Evolutionary conservation across 768 basidiomycete genomes (phyloP).

Genomic region (Leucosporidium scottii): DNA sequence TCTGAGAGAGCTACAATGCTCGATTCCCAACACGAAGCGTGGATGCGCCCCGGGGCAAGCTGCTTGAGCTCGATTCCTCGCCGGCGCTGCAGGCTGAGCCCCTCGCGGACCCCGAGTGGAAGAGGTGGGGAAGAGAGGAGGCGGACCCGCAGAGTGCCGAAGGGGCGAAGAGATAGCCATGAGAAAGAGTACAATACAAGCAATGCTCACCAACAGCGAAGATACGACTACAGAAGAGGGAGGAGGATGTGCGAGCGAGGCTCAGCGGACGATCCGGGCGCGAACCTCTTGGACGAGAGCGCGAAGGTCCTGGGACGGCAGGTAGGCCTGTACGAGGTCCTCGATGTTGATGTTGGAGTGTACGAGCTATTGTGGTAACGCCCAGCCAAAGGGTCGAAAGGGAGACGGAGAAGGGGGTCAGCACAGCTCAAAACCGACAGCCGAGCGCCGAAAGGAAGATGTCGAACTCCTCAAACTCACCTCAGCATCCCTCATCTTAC

Average conservation of each 20-base stretch:
- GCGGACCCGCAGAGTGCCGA: too few relatives aligned
- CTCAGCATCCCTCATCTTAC: slow-evolving; percentile 14
- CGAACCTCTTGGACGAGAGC: slow-evolving; percentile 23
- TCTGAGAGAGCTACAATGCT: too few relatives aligned
- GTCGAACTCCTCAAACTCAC: neutral
- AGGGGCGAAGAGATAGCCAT: too few relatives aligned
- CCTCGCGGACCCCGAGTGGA: too few relatives aligned
- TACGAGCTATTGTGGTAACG: slow-evolving; percentile 12
- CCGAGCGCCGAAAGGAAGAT: too few relatives aligned
- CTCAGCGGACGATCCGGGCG: slow-evolving; percentile 6
- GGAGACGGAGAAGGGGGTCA: neutral
- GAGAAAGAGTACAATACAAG: neutral
- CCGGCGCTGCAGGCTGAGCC: too few relatives aligned
- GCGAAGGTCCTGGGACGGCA: slow-evolving; percentile 17
- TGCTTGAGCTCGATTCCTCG: too few relatives aligned
- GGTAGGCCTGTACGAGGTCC: slow-evolving; percentile 18
- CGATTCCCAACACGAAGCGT: too few relatives aligned
- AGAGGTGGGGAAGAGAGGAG: too few relatives aligned
- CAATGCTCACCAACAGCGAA: neutral
- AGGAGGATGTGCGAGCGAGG: too few relatives aligned
- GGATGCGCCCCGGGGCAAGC: too few relatives aligned
- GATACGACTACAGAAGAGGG: too few relatives aligned
- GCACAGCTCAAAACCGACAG: neutral
- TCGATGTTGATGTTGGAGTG: slow-evolving; percentile 24
- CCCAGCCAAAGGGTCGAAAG: neutral